Base-by-base conservation (phyloP, 169 alveolate species). In the Plasmodium berghei region DNA sequence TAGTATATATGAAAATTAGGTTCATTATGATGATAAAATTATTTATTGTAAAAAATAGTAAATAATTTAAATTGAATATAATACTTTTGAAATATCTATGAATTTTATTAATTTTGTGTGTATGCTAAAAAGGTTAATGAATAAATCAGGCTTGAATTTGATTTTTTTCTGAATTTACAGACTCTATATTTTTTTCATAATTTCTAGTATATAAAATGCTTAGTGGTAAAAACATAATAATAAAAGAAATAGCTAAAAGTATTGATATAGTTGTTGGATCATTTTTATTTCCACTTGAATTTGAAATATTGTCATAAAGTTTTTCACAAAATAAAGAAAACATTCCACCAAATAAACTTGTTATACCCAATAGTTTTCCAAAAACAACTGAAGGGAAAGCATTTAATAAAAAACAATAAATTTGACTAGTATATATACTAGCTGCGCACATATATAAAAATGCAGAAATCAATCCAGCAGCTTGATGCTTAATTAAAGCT, bases 321-420 rank as follows among this genome's bases (percentile, higher is more conserved):
- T 74, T 70, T 45, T 73, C 88, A 67, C 94, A 87, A 10, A 90
- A 20, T 6, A 90, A 89, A 14, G 95, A 90, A 18, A 87, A 69
- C n/a, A 90, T 66, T 4, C 95, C 95, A 12, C 95, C 95, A 59
- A 86, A 69, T 42, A 91, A 45, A 52, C 77, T 83, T 14, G 92
- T 92, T 54, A 73, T 63, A 59, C 95, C 95, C 16, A 93, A 61
- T 3, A 93, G 72, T 66, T 89, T 88, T 24, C 95, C 95, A 85
- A 93, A 93, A 72, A 80, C 85, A 26, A 55, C n/a, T 1, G 94
- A 87, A 6, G 94, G 92, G 40, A 93, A 93, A 46, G 89, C 56
- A 9, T 64, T 89, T 61, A 87, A 92, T 34, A 93, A 66, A 66
- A 72, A 91, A 34, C 91, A 90, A 72, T 83, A 93, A 16, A 93